Evolutionary conservation across 192 early-diverging fungal genomes (phyloP).

Genomic region (Gorgonomyces haynaldii): DNA sequence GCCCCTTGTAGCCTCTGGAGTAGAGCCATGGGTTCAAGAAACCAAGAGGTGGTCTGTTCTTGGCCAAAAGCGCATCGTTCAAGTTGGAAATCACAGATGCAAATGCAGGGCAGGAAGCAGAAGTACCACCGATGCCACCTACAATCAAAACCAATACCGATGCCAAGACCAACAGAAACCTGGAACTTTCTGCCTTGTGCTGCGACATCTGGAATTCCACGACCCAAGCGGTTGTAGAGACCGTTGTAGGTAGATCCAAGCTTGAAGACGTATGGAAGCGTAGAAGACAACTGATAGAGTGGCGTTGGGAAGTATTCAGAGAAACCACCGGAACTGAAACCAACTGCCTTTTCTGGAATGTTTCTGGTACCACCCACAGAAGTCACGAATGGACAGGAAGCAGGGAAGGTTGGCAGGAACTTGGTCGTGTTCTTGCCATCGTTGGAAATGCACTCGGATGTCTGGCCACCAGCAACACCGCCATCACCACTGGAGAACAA

Average conservation of each 20-base stretch:
- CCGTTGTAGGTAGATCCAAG: not conserved
- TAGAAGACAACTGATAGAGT: not conserved
- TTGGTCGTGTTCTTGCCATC: slow-evolving; percentile 5
- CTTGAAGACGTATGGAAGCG: not conserved
- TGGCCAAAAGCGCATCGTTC: not conserved
- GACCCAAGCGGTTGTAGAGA: not conserved
- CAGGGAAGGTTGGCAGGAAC: slow-evolving; percentile 8
- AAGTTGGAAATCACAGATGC: slow-evolving; percentile 1
- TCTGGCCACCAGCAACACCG: slow-evolving; percentile 7
- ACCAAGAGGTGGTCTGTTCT: slow-evolving; percentile 1
- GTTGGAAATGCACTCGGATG: not conserved
- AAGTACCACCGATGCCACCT: slow-evolving; percentile 1
- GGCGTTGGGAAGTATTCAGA: slow-evolving; percentile 2
- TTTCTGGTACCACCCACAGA: slow-evolving; percentile 2
- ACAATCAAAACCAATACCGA: not conserved
- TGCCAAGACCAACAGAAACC: not conserved
- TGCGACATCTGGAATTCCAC: slow-evolving; percentile 6
- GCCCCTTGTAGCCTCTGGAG: not conserved
- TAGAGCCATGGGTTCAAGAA: slow-evolving; percentile 7
- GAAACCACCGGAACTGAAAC: not conserved
- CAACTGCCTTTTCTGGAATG: slow-evolving; percentile 2
- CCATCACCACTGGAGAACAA: slow-evolving; percentile 7
- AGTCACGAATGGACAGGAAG: slow-evolving; percentile 4
- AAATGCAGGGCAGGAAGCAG: not conserved
- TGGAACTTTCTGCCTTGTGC: not conserved